Evolutionary conservation across 2,329 filamentous ascomycete genomes (phyloP).

Genomic region (Claviceps purpurea): DNA sequence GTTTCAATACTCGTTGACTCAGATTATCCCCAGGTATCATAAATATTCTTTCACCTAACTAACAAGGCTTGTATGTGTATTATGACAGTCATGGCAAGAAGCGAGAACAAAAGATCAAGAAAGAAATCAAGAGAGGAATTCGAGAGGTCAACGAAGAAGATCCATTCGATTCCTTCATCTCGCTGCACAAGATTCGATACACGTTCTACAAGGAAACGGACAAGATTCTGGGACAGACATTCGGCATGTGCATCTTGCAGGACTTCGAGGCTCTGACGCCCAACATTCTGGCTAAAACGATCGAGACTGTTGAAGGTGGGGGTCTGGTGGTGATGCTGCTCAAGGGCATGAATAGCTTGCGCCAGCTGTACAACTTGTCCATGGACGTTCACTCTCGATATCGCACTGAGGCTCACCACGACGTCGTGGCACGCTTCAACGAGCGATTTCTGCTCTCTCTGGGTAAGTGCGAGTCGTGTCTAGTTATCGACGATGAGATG

Average conservation of each 20-base stretch:
- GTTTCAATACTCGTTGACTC: not conserved
- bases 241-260: slow-evolving; percentile 95
- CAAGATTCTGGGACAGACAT: slow-evolving; percentile 95
- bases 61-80: not conserved
- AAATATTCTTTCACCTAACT: not conserved
- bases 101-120: slow-evolving; percentile 96
- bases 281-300: slow-evolving; percentile 86
- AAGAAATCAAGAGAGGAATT: slow-evolving; percentile 89
- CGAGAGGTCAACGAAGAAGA: slow-evolving; percentile 87
- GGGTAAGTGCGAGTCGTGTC: slow-evolving; percentile 85
- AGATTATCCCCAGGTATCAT: not conserved
- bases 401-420: slow-evolving; percentile 87
- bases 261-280: slow-evolving; percentile 97
- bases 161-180: slow-evolving; percentile 94
- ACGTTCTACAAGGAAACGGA: slow-evolving; percentile 99
- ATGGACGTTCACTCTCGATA: slow-evolving; percentile 98
- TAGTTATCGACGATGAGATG: slow-evolving; percentile 94
- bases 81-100: slow-evolving; percentile 73
- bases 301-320: slow-evolving; percentile 95
- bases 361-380: slow-evolving; percentile 89
- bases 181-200: slow-evolving; percentile 93
- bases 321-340: slow-evolving; percentile 80
- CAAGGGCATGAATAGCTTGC: slow-evolving; percentile 93
- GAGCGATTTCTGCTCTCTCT: slow-evolving; percentile 92
- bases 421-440: slow-evolving; percentile 93